Conservation (phyloP, 176 grass and related monocot species). For the Tuctoria greenei region DNA sequence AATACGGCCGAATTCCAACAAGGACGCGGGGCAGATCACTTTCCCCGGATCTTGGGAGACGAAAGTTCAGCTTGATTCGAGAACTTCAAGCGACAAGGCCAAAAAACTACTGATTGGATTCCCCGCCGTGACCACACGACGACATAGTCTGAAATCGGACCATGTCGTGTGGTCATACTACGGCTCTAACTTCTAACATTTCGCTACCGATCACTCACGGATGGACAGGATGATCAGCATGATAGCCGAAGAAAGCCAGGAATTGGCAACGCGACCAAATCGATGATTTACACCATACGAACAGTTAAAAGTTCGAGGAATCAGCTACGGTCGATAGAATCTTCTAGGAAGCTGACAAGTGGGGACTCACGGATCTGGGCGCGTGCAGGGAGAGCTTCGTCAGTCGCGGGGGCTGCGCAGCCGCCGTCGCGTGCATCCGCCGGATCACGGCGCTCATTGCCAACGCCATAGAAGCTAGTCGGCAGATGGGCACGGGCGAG, state of each 20-base stretch:
- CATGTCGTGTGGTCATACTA: too few species aligned
- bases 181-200: not conserved
- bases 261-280: not conserved
- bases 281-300: not conserved
- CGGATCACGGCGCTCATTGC: constrained; percentile 39
- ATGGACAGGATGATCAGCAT: not conserved
- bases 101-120: not conserved
- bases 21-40: not conserved
- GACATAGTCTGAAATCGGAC: not conserved
- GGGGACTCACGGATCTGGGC: constrained; percentile 57
- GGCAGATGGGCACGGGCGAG: too few species aligned
- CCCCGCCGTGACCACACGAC: not conserved
- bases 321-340: not conserved
- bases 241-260: not conserved
- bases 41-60: not conserved
- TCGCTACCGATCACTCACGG: not conserved
- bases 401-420: constrained; percentile 49
- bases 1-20: not conserved
- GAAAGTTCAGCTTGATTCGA: not conserved
- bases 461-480: constrained; percentile 37
- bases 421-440: constrained; percentile 38
- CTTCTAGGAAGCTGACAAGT: not conserved
- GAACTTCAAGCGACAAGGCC: not conserved
- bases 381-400: constrained; percentile 60
- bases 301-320: not conserved